Percentiles rank a stretch among this genome's conserved stretches.
Conservation (phyloP, 2,329 filamentous ascomycete species). For the Parafenestella ontariensis region DNA sequence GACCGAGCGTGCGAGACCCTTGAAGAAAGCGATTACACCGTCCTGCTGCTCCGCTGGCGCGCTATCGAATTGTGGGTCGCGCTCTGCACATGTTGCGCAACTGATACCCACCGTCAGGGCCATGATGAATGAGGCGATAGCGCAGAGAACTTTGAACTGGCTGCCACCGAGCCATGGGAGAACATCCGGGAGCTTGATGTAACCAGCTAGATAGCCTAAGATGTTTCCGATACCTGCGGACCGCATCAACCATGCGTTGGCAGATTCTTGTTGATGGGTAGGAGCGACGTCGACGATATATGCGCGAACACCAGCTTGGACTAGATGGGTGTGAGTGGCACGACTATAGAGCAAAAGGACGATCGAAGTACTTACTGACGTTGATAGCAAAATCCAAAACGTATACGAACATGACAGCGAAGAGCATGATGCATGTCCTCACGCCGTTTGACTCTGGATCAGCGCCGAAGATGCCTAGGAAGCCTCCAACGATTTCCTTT, state of each 20-base stretch:
- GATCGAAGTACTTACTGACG: conserved; percentile 65
- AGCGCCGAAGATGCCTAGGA: conserved; percentile 74
- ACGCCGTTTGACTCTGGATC: conserved; percentile 69
- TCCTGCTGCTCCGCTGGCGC: conserved; percentile 60
- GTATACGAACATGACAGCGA: conserved; percentile 87
- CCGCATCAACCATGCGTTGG: conserved; percentile 93
- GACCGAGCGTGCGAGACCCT: conserved; percentile 76
- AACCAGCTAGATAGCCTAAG: conserved; percentile 85
- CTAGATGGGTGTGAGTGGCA: conserved; percentile 49
- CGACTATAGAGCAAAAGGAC: not conserved
- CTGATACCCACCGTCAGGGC: conserved; percentile 73
- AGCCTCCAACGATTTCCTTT: conserved; percentile 64
- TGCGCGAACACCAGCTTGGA: conserved; percentile 89
- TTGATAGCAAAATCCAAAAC: conserved; percentile 94
- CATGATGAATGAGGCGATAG: conserved; percentile 80
- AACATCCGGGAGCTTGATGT: conserved; percentile 75
- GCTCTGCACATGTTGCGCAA: conserved; percentile 73
- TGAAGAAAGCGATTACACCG: conserved; percentile 81
- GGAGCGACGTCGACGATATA: conserved; percentile 95
- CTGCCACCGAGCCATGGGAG: conserved; percentile 83
- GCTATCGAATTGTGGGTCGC: conserved; percentile 78
- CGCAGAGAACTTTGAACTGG: conserved; percentile 92
- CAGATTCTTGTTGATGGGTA: conserved; percentile 89
- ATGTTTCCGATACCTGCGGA: conserved; percentile 90
- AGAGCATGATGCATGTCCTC: conserved; percentile 71